Base-by-base conservation (phyloP, 257 asterid species). In the Nicotiana benthamiana region DNA sequence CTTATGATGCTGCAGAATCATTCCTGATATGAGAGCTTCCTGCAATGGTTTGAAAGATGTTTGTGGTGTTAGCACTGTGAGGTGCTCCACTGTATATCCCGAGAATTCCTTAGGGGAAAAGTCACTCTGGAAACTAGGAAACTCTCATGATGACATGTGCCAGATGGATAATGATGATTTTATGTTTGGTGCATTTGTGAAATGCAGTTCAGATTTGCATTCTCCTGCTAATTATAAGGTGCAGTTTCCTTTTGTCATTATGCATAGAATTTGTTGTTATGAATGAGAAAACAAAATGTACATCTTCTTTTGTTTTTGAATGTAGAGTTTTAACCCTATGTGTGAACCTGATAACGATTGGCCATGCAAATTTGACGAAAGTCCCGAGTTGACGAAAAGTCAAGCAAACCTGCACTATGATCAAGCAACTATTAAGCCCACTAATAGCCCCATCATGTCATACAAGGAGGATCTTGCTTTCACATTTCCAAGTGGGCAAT, bases 141-240 rank as follows among this genome's bases (percentile, higher is more conserved):
- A 91, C 84, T 87, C 82, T 77, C 97, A 93, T 80, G 98, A 96
- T 87, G 99, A 92, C 76, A 93, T 94, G 97, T 96, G 99, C 83
- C 89, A 84, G 80, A 86, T 93, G 46, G 98, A 92, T 87, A 95
- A 89, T 76, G 82, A 90, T 85, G 97, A 89, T 79, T 87, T 86
- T 81, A 83, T 85, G 84, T 87, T 94, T 81, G 92, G 89, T 81
- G 83, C 93, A 79, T 87, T 97, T 76, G 86, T 84, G 70, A 91
- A 90, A 79, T 85, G 86, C 84, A 80, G 66, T 43, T 86, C 91
- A 13, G 63, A 86, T 54, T 82, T 89, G 20, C 90, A 87, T 75
- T 86, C 97, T 53, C 80, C 80, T 76, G 93, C 89, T 81, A 85
- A 88, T 82, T 90, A 87, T 84, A 93, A 96, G 98, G 99, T 94